Evolutionary conservation across 1,139 yeast genomes (phyloP).

Genomic region (Suhomyces coccinellae): DNA sequence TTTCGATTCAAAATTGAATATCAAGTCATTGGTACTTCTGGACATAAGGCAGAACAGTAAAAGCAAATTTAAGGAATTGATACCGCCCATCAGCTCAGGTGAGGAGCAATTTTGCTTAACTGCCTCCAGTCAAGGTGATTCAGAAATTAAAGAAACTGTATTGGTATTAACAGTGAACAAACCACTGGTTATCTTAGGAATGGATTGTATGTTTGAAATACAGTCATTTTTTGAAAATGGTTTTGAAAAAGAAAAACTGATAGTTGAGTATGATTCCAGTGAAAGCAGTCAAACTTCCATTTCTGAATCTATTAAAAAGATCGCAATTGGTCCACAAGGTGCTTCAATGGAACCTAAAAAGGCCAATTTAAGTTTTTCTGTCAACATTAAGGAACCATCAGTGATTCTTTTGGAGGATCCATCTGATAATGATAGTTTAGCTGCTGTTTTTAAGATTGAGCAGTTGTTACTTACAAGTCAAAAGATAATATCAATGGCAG

Average conservation of each 20-base stretch:
- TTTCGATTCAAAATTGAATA: slow-evolving; percentile 58
- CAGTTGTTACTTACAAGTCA: slow-evolving; percentile 75
- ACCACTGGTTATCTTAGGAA: slow-evolving; percentile 77
- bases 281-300: neutral
- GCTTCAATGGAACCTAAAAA: neutral
- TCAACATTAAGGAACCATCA: slow-evolving; percentile 78
- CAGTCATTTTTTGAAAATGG: slow-evolving; percentile 61
- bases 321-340: neutral
- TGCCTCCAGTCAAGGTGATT: slow-evolving; percentile 42
- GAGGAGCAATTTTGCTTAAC: slow-evolving; percentile 73
- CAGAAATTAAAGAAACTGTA: slow-evolving; percentile 46
- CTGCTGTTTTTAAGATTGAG: slow-evolving; percentile 85
- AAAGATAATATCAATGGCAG: slow-evolving; percentile 62
- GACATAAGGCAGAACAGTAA: slow-evolving; percentile 65
- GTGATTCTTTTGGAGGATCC: slow-evolving; percentile 83
- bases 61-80: slow-evolving; percentile 75
- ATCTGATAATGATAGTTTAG: slow-evolving; percentile 67
- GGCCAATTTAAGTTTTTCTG: slow-evolving; percentile 44
- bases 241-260: slow-evolving; percentile 23
- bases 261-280: slow-evolving; percentile 18
- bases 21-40: slow-evolving; percentile 73
- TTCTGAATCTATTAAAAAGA: neutral
- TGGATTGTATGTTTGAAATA: slow-evolving; percentile 81
- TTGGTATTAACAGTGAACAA: slow-evolving; percentile 69
- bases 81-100: slow-evolving; percentile 66